Evolutionary conservation across 2,329 filamentous ascomycete genomes (phyloP), one percentile per base, ranked within the genome.

Genomic region (Claviceps sorghi): DNA sequence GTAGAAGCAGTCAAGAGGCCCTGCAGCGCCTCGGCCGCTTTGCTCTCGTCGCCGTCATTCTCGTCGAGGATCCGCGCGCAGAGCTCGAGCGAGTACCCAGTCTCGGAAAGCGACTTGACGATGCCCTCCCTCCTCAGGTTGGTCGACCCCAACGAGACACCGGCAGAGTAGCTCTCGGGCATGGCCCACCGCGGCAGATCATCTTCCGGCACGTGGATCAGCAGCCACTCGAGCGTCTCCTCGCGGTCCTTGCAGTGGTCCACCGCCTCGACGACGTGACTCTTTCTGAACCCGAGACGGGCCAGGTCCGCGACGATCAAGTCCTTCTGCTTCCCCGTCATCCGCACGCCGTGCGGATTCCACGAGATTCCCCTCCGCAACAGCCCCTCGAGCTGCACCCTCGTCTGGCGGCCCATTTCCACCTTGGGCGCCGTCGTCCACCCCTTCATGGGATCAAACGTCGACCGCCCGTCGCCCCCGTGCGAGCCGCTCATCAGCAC

Each of bases 161-260:
- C 93, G 30, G 90, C 91, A 11, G 86, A 83, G 65, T 98, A 98
- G 55, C 83, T 86, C 67, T 94, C 90, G 0, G 93, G 93, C 43
- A 98, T 72, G 59, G 88, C 88, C 89, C 91, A 97, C 7, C 79
- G 74, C 1, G 93, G 93, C n/a, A 97, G 72, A 61, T 97, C 93
- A 64, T 98, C 93, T 64, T 98, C 93, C 1, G 93, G 93, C 2
- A 98, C 89, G 67, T 98, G 91, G 50, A 97, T 90, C 48, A 98
- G 77, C 17, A 98, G 76, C 93, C 93, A 98, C 65, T 97, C 91
- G 2, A 98, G 75, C 17, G 88, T 84, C 68, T 98, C 93, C 64
- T 96, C 90, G 32, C 85, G 78, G 64, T 95, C 89, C 66, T 91
- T 94, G 71, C 90, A 96, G 61, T 90, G 82, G 45, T 81, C 81